These are phyloP conservation scores for Marchantia polymorpha DNA, from an alignment of 225 moss, liverwort and hornwort genomes.

Conservation along the genomic window DNA sequence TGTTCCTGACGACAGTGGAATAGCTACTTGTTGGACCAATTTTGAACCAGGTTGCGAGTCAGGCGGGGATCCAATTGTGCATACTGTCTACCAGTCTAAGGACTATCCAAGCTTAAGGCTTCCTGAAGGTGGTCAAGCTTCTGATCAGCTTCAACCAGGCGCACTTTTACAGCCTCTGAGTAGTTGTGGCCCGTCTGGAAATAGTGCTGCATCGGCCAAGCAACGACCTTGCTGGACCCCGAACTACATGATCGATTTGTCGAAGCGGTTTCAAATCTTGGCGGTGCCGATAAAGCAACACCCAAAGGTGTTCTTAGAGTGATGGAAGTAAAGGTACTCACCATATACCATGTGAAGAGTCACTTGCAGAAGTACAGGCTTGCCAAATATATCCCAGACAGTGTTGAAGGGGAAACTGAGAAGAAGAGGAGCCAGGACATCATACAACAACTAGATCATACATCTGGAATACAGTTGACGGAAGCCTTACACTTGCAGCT, in stretches of 20 bases:
- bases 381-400: conserved; percentile 85
- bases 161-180: conserved; percentile 56
- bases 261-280: conserved; percentile 69
- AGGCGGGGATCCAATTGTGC: conserved; percentile 27
- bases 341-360: conserved; percentile 97
- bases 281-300: conserved; percentile 94
- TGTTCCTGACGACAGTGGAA: conserved; percentile 55
- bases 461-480: conserved; percentile 70
- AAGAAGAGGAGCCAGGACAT: conserved; percentile 46
- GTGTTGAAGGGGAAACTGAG: conserved; percentile 58
- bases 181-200: conserved; percentile 51
- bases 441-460: conserved; percentile 37
- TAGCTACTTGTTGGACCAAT: conserved; percentile 60
- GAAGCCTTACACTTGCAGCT: conserved; percentile 92
- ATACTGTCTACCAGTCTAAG: conserved; percentile 34
- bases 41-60: conserved; percentile 38
- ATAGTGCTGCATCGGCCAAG: conserved; percentile 51
- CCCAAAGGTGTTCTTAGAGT: conserved; percentile 88
- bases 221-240: conserved; percentile 85
- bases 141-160: conserved; percentile 49
- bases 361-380: conserved; percentile 93
- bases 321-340: conserved; percentile 88
- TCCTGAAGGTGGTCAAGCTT: conserved; percentile 38
- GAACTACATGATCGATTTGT: conserved; percentile 95
- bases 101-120: conserved; percentile 31